phyloP scores from a whole-genome alignment of 306 rosid species.

The Castanopsis chinensis region DNA sequence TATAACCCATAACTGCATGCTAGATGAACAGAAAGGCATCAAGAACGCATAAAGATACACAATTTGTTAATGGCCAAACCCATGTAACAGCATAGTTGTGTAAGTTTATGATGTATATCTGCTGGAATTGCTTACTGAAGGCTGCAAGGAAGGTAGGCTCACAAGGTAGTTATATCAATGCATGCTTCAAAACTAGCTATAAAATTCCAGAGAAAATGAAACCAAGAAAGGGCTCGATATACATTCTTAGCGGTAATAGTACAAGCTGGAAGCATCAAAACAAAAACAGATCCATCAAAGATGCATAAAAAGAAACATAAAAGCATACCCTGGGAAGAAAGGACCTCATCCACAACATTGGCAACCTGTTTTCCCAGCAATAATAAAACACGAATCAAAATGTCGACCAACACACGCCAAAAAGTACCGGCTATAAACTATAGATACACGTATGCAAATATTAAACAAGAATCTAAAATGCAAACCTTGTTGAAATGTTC shows the following conservation, averaged over 20 bases:
- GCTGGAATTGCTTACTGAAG: not conserved
- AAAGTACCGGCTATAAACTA: not conserved
- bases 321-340: slow-evolving; percentile 67
- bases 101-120: not conserved
- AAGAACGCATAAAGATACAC: not conserved
- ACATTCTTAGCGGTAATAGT: not conserved
- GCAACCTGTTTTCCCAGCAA: slow-evolving; percentile 57
- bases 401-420: not conserved
- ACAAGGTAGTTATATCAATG: not conserved
- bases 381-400: slow-evolving; percentile 9
- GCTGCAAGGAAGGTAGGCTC: not conserved
- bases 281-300: not conserved
- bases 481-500: slow-evolving; percentile 98
- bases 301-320: slow-evolving; percentile 2
- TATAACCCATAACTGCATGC: not conserved
- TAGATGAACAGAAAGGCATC: not conserved
- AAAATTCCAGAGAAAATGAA: not conserved
- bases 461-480: not conserved
- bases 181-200: not conserved
- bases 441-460: not conserved
- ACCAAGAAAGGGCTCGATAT: not conserved
- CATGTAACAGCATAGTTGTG: not conserved
- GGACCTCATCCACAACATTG: slow-evolving; percentile 56
- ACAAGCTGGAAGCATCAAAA: not conserved
- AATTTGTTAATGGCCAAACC: not conserved